These are phyloP conservation scores for Trifolium repens DNA, from an alignment of 306 rosid genomes.

Conservation along the genomic window DNA sequence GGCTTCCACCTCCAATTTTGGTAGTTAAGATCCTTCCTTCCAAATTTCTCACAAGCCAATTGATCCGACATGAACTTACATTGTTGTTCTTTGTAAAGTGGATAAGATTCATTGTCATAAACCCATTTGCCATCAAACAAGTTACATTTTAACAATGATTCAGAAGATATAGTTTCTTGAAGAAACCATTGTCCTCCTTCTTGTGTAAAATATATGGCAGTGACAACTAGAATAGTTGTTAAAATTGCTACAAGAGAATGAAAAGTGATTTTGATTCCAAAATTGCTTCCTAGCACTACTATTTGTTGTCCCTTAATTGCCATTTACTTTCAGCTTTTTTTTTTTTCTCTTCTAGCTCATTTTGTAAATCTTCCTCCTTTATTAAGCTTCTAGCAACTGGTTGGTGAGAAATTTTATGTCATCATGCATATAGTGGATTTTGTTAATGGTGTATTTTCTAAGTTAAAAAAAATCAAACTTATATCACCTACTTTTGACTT, in stretches of 20 bases:
- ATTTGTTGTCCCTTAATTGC: conserved; percentile 45
- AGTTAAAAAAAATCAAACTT: neutral
- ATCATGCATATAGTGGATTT: neutral
- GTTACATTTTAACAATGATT: conserved; percentile 53
- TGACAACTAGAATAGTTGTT: conserved; percentile 52
- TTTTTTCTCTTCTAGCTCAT: neutral
- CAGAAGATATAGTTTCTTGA: conserved; percentile 21
- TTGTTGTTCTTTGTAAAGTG: conserved; percentile 65
- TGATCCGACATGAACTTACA: conserved; percentile 89
- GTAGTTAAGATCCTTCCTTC: conserved; percentile 68
- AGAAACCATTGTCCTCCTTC: conserved; percentile 39
- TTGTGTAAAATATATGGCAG: conserved; percentile 55
- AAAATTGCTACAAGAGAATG: conserved; percentile 63
- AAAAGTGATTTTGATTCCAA: conserved; percentile 63
- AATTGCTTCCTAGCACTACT: conserved; percentile 41
- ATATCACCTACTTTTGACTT: conserved; percentile 8
- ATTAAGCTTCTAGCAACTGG: conserved; percentile 50
- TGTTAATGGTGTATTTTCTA: neutral
- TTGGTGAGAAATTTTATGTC: conserved; percentile 48
- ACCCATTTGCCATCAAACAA: conserved; percentile 77
- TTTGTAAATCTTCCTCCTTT: conserved; percentile 41
- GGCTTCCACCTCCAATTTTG: conserved; percentile 89
- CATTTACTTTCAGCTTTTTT: conserved; percentile 34
- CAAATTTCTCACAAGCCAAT: conserved; percentile 87
- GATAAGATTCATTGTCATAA: conserved; percentile 71